Percentiles rank a stretch among this genome's conserved stretches.
Conservation (phyloP, 306 rosid species). For the Rubus idaeus region DNA sequence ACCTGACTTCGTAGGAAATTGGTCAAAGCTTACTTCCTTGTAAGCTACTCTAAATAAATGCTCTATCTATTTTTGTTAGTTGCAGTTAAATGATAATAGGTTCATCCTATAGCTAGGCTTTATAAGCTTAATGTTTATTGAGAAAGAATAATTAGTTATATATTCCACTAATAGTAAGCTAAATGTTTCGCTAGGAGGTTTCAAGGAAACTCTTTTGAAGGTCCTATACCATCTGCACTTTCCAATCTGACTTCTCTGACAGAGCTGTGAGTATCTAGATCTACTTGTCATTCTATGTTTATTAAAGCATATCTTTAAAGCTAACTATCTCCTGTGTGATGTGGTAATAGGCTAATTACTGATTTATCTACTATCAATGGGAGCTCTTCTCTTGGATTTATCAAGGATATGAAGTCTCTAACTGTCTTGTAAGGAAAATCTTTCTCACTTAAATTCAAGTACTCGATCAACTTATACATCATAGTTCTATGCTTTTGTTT, state of each 20-base stretch:
- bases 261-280: slow-evolving; percentile 57
- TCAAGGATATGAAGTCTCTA: slow-evolving; percentile 66
- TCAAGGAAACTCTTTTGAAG: slow-evolving; percentile 78
- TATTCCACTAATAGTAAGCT: not conserved
- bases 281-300: slow-evolving; percentile 5
- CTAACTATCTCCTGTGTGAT: slow-evolving; percentile 30
- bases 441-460: slow-evolving; percentile 7
- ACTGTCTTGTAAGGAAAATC: slow-evolving; percentile 48
- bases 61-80: not conserved
- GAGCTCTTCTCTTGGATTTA: slow-evolving; percentile 65
- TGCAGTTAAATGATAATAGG: not conserved
- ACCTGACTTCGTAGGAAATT: slow-evolving; percentile 77
- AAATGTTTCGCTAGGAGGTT: slow-evolving; percentile 53
- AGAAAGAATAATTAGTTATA: not conserved
- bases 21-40: slow-evolving; percentile 57
- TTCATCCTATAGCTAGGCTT: not conserved
- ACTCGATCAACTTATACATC: not conserved
- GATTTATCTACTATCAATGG: slow-evolving; percentile 66
- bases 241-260: slow-evolving; percentile 62
- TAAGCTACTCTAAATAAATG: slow-evolving; percentile 37
- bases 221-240: slow-evolving; percentile 64
- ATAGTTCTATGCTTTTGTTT: slow-evolving; percentile 11
- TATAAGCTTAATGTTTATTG: not conserved
- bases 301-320: not conserved
- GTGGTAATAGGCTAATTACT: slow-evolving; percentile 54